phyloP scores from a whole-genome alignment of 805 yeast genomes.

The Starmerella sirachaensis region DNA sequence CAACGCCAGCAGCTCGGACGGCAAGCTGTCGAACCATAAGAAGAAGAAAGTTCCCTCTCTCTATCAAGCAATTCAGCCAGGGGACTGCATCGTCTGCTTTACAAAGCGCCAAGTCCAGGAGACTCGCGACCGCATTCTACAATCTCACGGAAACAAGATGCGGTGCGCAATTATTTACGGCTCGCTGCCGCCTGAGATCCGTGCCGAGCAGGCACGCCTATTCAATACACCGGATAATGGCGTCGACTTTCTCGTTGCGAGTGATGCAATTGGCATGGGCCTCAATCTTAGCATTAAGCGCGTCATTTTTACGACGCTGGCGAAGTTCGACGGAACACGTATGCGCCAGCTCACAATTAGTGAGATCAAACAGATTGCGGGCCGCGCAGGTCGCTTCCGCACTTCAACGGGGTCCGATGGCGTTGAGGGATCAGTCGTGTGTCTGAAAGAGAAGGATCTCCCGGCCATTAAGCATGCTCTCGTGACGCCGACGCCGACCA shows the following conservation, averaged over 20 bases:
- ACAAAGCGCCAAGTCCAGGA: conserved; percentile 62
- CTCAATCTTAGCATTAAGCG: conserved; percentile 73
- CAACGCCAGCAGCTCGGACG: not conserved
- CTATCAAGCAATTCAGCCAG: conserved; percentile 36
- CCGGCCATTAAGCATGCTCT: conserved; percentile 13
- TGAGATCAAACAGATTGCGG: conserved; percentile 82
- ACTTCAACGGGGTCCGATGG: conserved; percentile 38
- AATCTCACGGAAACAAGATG: conserved; percentile 29
- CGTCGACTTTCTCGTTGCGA: conserved; percentile 77
- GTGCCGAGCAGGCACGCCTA: conserved; percentile 67
- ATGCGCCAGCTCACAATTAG: conserved; percentile 42
- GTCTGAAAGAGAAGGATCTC: conserved; percentile 5
- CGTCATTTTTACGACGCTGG: conserved; percentile 55
- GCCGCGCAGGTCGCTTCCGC: conserved; percentile 82
- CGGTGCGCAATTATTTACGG: conserved; percentile 85
- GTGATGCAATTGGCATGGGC: conserved; percentile 98
- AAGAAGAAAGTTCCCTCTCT: conserved; percentile 3
- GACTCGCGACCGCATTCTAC: conserved; percentile 58
- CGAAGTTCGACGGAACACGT: conserved; percentile 58
- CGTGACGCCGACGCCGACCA: conserved; percentile 16
- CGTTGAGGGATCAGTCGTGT: conserved; percentile 19
- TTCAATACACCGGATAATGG: conserved; percentile 60
- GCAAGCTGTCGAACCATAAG: not conserved
- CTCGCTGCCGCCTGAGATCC: conserved; percentile 87
- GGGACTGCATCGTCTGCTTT: conserved; percentile 87